A percentile compares a stretch with the other conserved stretches of the same genome.
phyloP scores from a whole-genome alignment of 2,329 filamentous ascomycete species.

The Verticillium albo-atrum region DNA sequence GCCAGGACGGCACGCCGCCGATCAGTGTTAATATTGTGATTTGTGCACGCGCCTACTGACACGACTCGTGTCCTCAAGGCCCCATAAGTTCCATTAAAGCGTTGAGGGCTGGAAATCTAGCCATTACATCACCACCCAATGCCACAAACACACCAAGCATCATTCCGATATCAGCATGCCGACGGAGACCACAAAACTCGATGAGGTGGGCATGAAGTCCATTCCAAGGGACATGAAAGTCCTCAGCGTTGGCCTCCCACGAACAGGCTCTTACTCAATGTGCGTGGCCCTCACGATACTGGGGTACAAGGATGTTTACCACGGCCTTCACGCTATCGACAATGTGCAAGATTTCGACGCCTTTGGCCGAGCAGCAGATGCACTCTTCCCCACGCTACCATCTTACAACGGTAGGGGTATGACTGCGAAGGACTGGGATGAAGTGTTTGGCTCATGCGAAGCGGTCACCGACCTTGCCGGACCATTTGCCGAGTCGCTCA shows the following conservation, averaged over 20 bases:
- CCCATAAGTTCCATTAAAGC: too few relatives aligned
- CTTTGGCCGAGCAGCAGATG: conserved; percentile 23
- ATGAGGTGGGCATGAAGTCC: background rate
- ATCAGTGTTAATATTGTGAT: too few relatives aligned
- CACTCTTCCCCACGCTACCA: conserved; percentile 16
- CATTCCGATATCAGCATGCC: too few relatives aligned
- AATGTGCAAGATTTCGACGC: conserved; percentile 16
- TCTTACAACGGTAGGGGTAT: conserved; percentile 15
- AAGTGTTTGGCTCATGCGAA: conserved; percentile 19
- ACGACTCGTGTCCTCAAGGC: too few relatives aligned
- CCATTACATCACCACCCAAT: too few relatives aligned
- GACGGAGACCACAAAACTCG: background rate
- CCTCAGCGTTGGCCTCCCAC: conserved; percentile 34
- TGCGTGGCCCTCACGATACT: conserved; percentile 23
- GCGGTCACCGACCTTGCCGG: conserved; percentile 38
- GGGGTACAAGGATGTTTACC: conserved; percentile 27
- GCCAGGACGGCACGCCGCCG: too few relatives aligned
- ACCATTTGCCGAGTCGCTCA: conserved; percentile 64
- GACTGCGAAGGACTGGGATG: conserved; percentile 16
- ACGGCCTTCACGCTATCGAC: conserved; percentile 20
- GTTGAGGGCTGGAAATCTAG: too few relatives aligned
- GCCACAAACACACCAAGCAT: too few relatives aligned
- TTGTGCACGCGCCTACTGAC: too few relatives aligned
- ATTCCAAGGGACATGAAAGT: conserved; percentile 34
- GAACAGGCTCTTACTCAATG: conserved; percentile 23